phyloP scores from a whole-genome alignment of 345 rosid genomes.

The Mercurialis annua region DNA sequence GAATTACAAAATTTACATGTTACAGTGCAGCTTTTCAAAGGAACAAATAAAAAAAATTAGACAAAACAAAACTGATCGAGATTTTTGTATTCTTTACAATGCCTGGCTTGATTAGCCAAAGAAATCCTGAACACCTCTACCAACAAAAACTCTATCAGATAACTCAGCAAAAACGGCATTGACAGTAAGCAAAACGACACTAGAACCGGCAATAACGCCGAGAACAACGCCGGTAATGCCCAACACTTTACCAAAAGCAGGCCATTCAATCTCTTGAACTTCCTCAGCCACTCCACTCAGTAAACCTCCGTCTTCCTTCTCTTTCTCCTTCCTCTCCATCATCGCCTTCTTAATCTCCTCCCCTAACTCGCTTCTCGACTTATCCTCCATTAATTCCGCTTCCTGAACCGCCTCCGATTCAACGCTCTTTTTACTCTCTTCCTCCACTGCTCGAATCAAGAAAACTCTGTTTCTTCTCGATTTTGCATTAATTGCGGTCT shows the following conservation, averaged over 20 bases:
- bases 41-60: too few relatives aligned
- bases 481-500: background rate
- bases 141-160: constrained; percentile 73
- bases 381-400: background rate
- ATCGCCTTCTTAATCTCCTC: constrained; percentile 70
- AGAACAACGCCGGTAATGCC: constrained; percentile 87
- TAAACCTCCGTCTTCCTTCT: constrained; percentile 39
- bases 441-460: constrained; percentile 43
- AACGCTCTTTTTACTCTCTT: constrained; percentile 51
- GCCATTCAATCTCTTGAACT: constrained; percentile 91
- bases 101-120: constrained; percentile 41
- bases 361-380: constrained; percentile 43
- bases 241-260: constrained; percentile 72
- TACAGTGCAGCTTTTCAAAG: too few relatives aligned
- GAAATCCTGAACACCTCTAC: constrained; percentile 85
- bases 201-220: constrained; percentile 90
- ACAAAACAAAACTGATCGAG: too few relatives aligned
- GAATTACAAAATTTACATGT: too few relatives aligned
- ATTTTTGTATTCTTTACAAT: too few relatives aligned
- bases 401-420: constrained; percentile 18
- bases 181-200: constrained; percentile 78
- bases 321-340: constrained; percentile 58
- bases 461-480: background rate
- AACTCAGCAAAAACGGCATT: constrained; percentile 88
- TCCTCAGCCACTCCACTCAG: constrained; percentile 80